Evolutionary conservation across 169 alveolate genomes (phyloP).

Genomic region (Plasmodium adleri): DNA sequence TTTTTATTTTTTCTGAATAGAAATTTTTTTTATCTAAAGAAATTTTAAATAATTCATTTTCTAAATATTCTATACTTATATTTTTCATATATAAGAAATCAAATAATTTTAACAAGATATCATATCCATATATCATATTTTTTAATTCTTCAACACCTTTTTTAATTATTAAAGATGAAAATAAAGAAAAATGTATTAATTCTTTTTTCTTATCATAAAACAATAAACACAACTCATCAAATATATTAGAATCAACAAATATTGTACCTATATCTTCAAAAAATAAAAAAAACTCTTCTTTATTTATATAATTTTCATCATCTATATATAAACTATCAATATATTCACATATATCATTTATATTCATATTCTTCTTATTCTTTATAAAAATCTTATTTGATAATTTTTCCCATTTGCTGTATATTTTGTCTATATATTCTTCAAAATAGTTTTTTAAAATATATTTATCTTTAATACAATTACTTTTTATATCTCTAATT

Average conservation of each 20-base stretch:
- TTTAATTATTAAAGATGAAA: conserved; percentile 36
- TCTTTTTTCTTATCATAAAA: conserved; percentile 33
- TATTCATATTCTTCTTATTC: conserved; percentile 45
- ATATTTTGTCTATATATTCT: conserved; percentile 48
- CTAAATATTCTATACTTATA: conserved; percentile 41
- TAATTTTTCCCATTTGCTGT: conserved; percentile 51
- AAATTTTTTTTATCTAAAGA: conserved; percentile 33
- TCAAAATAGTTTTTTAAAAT: conserved; percentile 36
- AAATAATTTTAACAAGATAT: conserved; percentile 29
- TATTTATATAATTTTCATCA: conserved; percentile 54
- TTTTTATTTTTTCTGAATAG: conserved; percentile 33
- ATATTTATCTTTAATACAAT: conserved; percentile 8
- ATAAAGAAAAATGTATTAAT: conserved; percentile 40
- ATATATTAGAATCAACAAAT: conserved; percentile 37
- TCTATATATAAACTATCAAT: conserved; percentile 41
- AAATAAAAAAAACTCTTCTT: conserved; percentile 60
- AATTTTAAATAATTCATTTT: conserved; percentile 51
- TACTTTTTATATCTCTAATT: conserved; percentile 18
- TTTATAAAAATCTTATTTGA: conserved; percentile 42
- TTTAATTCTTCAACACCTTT: conserved; percentile 54
- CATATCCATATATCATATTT: conserved; percentile 62
- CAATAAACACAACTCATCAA: conserved; percentile 56
- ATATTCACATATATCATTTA: conserved; percentile 68
- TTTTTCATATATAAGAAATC: conserved; percentile 16
- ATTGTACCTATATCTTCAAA: conserved; percentile 60